phyloP scores from a whole-genome alignment of 2,329 filamentous ascomycete genomes.

The Onygenales sp. region DNA sequence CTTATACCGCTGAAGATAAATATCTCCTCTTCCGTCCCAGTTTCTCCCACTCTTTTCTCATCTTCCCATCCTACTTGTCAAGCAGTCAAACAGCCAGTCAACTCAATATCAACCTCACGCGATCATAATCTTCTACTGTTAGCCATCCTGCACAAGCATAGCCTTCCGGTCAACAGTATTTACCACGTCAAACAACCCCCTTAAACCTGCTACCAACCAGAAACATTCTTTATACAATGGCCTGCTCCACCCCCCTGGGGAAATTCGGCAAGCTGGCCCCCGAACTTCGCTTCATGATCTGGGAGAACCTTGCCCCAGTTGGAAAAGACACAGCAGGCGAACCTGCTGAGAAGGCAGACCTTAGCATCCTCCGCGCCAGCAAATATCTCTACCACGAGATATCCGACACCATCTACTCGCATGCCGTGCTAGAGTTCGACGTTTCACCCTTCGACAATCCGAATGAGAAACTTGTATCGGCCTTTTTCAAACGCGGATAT shows the following conservation, averaged over 20 bases:
- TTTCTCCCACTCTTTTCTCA: no score
- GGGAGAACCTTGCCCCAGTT: not conserved
- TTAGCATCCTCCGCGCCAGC: constrained; percentile 1
- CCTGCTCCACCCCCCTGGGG: not conserved
- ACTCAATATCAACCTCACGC: no score
- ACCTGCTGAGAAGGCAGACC: not conserved
- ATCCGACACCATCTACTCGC: not conserved
- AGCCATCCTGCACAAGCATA: no score
- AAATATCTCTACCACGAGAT: not conserved
- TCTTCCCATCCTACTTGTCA: no score
- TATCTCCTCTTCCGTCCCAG: no score
- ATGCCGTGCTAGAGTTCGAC: not conserved
- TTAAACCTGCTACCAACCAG: no score
- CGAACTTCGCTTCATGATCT: not conserved
- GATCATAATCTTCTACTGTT: no score
- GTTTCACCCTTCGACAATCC: not conserved
- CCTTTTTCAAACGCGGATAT: not conserved
- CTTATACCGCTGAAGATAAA: no score
- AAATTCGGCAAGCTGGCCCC: not conserved
- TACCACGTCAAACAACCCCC: no score
- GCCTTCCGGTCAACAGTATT: no score
- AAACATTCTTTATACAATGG: no score
- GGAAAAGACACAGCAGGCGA: not conserved
- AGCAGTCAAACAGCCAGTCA: no score
- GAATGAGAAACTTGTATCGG: not conserved